Conservation (phyloP, 2,329 filamentous ascomycete species). For the Xylariaceae sp. region DNA sequence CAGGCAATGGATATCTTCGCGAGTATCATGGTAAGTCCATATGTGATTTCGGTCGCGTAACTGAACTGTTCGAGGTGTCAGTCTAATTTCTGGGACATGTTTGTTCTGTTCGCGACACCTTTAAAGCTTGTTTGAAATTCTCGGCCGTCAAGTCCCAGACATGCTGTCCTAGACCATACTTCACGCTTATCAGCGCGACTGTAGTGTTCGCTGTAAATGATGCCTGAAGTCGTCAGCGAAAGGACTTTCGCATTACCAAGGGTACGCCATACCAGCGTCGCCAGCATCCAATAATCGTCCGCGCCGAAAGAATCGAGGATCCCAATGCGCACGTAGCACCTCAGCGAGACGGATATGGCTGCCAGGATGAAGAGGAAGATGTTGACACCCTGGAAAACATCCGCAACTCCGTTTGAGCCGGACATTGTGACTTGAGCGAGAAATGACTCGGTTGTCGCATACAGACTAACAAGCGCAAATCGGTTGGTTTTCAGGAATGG, state of each 20-base stretch:
- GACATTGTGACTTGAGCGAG: too few species aligned
- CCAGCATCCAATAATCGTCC: not conserved
- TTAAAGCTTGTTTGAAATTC: not conserved
- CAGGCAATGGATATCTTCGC: not conserved
- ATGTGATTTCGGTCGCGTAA: not conserved
- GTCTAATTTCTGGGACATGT: not conserved
- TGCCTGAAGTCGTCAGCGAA: not conserved
- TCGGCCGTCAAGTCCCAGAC: not conserved
- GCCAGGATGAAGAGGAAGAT: not conserved
- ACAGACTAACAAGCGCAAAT: too few species aligned
- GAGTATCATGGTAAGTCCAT: not conserved
- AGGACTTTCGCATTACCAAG: not conserved
- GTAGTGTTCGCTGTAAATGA: not conserved
- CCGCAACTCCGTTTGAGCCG: not conserved
- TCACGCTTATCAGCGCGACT: not conserved
- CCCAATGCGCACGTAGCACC: not conserved
- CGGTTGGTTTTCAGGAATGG: too few species aligned
- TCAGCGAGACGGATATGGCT: not conserved
- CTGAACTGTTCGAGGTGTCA: not conserved
- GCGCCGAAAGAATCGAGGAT: not conserved
- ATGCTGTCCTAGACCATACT: not conserved
- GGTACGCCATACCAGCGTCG: not conserved
- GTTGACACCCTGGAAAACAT: not conserved
- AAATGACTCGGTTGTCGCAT: too few species aligned
- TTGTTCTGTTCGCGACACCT: not conserved